Percentiles rank a stretch among this genome's conserved stretches.
phyloP scores from a whole-genome alignment of 2,329 filamentous ascomycete species.

The Teratosphaeria viscida region DNA sequence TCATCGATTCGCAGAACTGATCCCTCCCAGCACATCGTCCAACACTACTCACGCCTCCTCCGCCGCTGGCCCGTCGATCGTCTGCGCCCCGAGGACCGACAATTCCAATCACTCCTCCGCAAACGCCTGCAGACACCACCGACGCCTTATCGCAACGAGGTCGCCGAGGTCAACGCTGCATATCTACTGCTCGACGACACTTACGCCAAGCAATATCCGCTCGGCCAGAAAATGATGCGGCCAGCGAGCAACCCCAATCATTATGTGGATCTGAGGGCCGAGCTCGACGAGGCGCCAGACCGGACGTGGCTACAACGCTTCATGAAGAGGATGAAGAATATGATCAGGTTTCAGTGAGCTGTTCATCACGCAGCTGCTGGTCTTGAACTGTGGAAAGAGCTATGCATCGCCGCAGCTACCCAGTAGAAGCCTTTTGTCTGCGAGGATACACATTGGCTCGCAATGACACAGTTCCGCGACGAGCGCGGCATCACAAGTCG shows the following conservation, averaged over 20 bases:
- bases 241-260: conserved; percentile 42
- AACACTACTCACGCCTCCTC: conserved; percentile 42
- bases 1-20: neutral
- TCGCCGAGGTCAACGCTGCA: conserved; percentile 45
- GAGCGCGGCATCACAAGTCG: neutral
- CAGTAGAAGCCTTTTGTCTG: neutral
- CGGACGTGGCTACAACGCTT: conserved; percentile 37
- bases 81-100: conserved; percentile 38
- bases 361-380: neutral
- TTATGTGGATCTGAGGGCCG: conserved; percentile 42
- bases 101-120: conserved; percentile 35
- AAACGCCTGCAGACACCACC: conserved; percentile 24
- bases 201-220: conserved; percentile 42
- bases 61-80: conserved; percentile 40
- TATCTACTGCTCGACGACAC: conserved; percentile 51
- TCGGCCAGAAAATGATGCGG: conserved; percentile 36
- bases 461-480: neutral
- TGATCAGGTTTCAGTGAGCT: conserved; percentile 34
- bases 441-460: neutral
- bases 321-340: conserved; percentile 37
- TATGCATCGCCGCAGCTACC: neutral
- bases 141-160: conserved; percentile 22
- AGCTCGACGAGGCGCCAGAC: conserved; percentile 44
- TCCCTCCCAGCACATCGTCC: conserved; percentile 24
- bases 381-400: neutral